These are phyloP conservation scores for Aspergillus steynii DNA, from an alignment of 495 filamentous ascomycete genomes.

Conservation along the genomic window DNA sequence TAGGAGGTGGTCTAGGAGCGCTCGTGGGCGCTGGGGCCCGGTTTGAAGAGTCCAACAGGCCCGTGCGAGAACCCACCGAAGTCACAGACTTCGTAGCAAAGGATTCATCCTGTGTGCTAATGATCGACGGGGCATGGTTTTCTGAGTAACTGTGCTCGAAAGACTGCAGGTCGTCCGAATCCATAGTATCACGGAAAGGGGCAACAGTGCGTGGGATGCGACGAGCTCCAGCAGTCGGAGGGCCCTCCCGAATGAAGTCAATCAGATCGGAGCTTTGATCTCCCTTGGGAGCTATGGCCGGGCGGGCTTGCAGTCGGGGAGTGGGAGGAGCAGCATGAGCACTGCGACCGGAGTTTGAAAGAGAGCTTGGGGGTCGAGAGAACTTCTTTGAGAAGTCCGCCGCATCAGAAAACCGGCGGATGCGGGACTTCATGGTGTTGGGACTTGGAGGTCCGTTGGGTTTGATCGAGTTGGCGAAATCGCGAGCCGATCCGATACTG, in stretches of 20 bases:
- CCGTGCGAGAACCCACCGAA: slow-evolving; percentile 60
- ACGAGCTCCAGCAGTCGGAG: slow-evolving; percentile 56
- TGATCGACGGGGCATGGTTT: slow-evolving; percentile 33
- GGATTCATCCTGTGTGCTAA: slow-evolving; percentile 46
- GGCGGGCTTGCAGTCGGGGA: slow-evolving; percentile 66
- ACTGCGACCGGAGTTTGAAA: slow-evolving; percentile 2
- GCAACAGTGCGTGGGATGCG: slow-evolving; percentile 82
- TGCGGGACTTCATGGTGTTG: slow-evolving; percentile 5
- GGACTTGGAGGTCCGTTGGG: slow-evolving; percentile 41
- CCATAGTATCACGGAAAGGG: slow-evolving; percentile 81
- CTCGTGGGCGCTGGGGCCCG: slow-evolving; percentile 22
- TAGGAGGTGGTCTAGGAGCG: slow-evolving; percentile 7
- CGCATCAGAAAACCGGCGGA: slow-evolving; percentile 22
- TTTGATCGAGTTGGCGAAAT: slow-evolving; percentile 85
- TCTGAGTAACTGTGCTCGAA: slow-evolving; percentile 33
- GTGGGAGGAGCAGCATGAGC: slow-evolving; percentile 20
- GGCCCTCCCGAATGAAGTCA: slow-evolving; percentile 88
- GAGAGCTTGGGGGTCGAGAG: slow-evolving; percentile 16
- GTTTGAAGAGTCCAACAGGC: slow-evolving; percentile 48
- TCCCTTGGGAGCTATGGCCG: slow-evolving; percentile 58
- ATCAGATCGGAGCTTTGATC: slow-evolving; percentile 82
- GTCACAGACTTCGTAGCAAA: slow-evolving; percentile 46
- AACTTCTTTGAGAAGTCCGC: slow-evolving; percentile 22
- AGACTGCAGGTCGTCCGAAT: slow-evolving; percentile 70
- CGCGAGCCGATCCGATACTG: slow-evolving; percentile 62